phyloP scores from a whole-genome alignment of 2,329 filamentous ascomycete genomes.

The Botrytis squamosa region DNA sequence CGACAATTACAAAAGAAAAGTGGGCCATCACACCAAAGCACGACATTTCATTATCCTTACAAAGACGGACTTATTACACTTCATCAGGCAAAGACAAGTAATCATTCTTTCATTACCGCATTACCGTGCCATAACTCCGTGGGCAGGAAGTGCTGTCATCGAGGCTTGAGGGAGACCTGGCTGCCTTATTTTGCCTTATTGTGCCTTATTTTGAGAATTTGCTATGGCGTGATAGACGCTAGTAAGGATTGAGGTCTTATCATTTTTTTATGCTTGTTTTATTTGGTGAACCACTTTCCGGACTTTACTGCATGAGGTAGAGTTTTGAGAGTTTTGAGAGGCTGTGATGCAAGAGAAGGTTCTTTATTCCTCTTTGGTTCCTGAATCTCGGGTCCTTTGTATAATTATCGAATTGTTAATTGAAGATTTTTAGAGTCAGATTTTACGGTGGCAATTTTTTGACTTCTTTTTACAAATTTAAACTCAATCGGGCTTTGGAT shows the following conservation, averaged over 20 bases:
- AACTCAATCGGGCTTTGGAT: background rate
- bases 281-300: background rate
- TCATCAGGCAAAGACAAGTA: background rate
- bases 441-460: background rate
- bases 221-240: constrained; percentile 23
- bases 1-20: constrained; percentile 4
- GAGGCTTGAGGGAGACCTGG: background rate
- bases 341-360: constrained; percentile 3
- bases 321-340: background rate
- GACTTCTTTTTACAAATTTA: background rate
- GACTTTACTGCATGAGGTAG: background rate
- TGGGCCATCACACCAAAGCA: constrained; percentile 15
- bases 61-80: constrained; percentile 6
- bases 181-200: background rate
- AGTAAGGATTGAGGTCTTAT: constrained; percentile 11
- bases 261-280: background rate
- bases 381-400: background rate
- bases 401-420: too few relatives aligned
- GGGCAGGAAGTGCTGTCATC: background rate
- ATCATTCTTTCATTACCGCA: background rate
- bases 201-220: constrained; percentile 1
- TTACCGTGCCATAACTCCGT: constrained; percentile 3
- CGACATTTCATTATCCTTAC: constrained; percentile 18
- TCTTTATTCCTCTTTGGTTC: background rate
- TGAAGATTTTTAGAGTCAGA: background rate